Base-by-base conservation (phyloP, 2,329 filamentous ascomycete species). In the Fusarium napiforme region DNA sequence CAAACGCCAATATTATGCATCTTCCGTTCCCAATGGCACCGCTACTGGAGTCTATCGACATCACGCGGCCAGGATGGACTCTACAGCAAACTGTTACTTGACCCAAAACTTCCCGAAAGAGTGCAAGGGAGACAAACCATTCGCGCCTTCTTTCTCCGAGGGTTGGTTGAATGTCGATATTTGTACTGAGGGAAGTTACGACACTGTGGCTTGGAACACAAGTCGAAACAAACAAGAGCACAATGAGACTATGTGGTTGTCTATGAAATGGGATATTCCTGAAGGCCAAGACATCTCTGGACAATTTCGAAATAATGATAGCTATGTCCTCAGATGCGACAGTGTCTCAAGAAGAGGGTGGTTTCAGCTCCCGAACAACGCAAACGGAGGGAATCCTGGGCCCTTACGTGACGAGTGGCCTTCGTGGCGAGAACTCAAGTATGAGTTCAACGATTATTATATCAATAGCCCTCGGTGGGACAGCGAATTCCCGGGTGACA, bases 291-390 rank as follows among this genome's bases (percentile, higher is more conserved):
- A 28, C 21, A 21, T 9, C 6, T 19, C 9, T 4, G 26, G 32
- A 47, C 9, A n/a, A 4, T 32, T 19, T 12, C n/a, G 14, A 18
- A 30, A 43, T 11, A 7, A 39, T 7, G 3, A 16, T 26, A 67
- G 52, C 14, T 76, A 50, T 3, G 42, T 66, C 15, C 32, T 69
- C 2, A 50, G 36, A 19, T 66, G 60, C 21, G 57, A 75, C 9
- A 66, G 50, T 23, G 40, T 58, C n/a, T 73, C 74, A 26, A 69
- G 56, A 19, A 60, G 67, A 34, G 74, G 64, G 3, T 76, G 47
- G 43, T 69, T 75, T n/a, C 55, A 74, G 26, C 60, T 76, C 9
- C 40, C 57, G 4, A 76, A 49, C 9, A n/a, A 46, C 19, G 34
- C 28, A 23, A 75, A 73, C 15, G 21, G 56, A 7, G 49, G 46